Conservation (phyloP, 768 basidiomycete genomes). For the Suillus subluteus region DNA sequence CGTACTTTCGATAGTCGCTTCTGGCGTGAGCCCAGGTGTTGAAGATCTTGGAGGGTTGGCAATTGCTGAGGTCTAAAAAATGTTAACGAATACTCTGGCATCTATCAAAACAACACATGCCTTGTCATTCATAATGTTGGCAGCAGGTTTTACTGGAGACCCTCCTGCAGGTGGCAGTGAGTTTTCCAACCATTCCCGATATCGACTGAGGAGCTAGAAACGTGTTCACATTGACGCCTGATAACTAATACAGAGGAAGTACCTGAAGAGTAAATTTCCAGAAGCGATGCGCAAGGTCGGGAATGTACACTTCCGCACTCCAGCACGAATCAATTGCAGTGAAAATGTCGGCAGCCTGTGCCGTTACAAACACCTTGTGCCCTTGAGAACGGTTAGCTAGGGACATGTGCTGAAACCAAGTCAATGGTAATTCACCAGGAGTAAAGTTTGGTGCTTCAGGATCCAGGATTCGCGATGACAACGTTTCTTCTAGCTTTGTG, state of each 20-base stretch:
- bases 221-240: slow-evolving; percentile 11
- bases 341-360: slow-evolving; percentile 73
- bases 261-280: slow-evolving; percentile 95
- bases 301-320: slow-evolving; percentile 85
- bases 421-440: slow-evolving; percentile 41
- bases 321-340: slow-evolving; percentile 79
- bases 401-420: not conserved
- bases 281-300: slow-evolving; percentile 81
- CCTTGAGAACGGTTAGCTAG: slow-evolving; percentile 20
- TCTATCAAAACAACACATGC: slow-evolving; percentile 19
- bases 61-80: not conserved
- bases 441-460: slow-evolving; percentile 30
- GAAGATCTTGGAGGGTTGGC: slow-evolving; percentile 43
- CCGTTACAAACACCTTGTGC: slow-evolving; percentile 49
- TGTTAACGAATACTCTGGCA: not conserved
- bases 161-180: slow-evolving; percentile 48
- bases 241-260: slow-evolving; percentile 5
- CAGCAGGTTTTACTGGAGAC: slow-evolving; percentile 34
- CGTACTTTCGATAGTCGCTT: slow-evolving; percentile 54
- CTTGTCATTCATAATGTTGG: slow-evolving; percentile 39
- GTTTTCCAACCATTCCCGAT: slow-evolving; percentile 75
- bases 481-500: slow-evolving; percentile 67
- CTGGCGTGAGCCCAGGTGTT: slow-evolving; percentile 54
- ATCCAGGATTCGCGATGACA: slow-evolving; percentile 50
- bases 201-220: slow-evolving; percentile 76